These are phyloP conservation scores for Cryphonectria naterciae DNA, from an alignment of 2,329 filamentous ascomycete genomes.

Conservation along the genomic window DNA sequence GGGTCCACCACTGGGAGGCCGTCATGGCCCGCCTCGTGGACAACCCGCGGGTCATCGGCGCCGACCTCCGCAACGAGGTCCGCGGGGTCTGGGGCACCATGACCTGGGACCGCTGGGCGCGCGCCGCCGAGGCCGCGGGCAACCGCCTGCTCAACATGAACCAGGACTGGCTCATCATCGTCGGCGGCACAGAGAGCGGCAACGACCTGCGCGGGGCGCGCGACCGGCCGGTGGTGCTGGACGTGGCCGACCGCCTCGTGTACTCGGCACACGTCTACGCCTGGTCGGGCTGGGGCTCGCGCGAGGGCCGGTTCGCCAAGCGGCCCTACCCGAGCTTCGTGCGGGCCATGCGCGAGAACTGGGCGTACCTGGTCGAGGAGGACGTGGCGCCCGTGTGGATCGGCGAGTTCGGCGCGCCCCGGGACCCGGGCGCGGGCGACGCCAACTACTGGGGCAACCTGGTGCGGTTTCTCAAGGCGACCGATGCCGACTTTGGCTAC, in stretches of 20 bases:
- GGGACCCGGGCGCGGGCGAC: constrained; percentile 57
- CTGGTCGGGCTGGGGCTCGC: constrained; percentile 72
- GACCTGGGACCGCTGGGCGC: constrained; percentile 67
- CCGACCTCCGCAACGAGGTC: constrained; percentile 71
- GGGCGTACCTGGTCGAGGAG: constrained; percentile 65
- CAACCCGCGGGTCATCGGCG: constrained; percentile 67
- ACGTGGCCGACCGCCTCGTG: constrained; percentile 59
- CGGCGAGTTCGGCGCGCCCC: constrained; percentile 67
- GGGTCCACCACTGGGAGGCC: constrained; percentile 68
- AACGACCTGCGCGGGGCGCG: constrained; percentile 65
- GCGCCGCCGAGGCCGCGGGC: constrained; percentile 65
- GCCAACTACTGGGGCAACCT: constrained; percentile 69
- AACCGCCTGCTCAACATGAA: constrained; percentile 64
- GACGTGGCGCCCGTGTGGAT: constrained; percentile 68
- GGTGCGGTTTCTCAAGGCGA: constrained; percentile 58
- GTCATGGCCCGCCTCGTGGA: constrained; percentile 63
- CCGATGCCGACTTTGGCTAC: constrained; percentile 70
- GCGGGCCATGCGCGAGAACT: constrained; percentile 65
- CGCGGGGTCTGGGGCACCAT: constrained; percentile 71
- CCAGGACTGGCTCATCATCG: constrained; percentile 67
- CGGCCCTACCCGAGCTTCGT: constrained; percentile 66
- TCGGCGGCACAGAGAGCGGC: constrained; percentile 69
- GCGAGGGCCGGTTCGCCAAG: constrained; percentile 62
- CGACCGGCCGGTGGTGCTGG: constrained; percentile 60
- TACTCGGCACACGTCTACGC: constrained; percentile 72